Percentiles rank a stretch among this genome's conserved stretches.
Conservation (phyloP, 148 eudicot genomes). For the Rhododendron mucronatum region DNA sequence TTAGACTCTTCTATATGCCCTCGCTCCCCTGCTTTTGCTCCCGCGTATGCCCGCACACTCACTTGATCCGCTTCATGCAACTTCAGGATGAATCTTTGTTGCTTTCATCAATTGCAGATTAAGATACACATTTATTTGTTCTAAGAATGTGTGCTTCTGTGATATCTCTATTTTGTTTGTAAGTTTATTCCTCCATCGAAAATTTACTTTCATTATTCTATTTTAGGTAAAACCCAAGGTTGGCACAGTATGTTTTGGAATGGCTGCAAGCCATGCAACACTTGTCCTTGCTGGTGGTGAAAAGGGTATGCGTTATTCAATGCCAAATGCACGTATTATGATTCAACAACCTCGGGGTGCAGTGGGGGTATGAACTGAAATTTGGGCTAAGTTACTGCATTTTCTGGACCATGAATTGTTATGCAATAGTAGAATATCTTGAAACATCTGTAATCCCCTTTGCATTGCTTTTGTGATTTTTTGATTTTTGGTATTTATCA, state of each 20-base stretch:
- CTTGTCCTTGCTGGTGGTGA: slow-evolving; percentile 98
- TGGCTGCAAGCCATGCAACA: slow-evolving; percentile 86
- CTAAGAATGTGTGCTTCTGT: not conserved
- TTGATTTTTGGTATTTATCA: not conserved
- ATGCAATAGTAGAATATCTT: not conserved
- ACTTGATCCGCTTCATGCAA: not conserved
- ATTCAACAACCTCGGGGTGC: slow-evolving; percentile 89
- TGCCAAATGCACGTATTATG: slow-evolving; percentile 96
- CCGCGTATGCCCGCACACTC: not conserved
- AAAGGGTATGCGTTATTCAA: slow-evolving; percentile 94
- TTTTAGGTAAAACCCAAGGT: slow-evolving; percentile 91
- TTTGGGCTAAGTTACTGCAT: slow-evolving; percentile 2
- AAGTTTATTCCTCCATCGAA: not conserved
- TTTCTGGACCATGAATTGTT: not conserved
- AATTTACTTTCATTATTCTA: slow-evolving; percentile 1
- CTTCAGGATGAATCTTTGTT: not conserved
- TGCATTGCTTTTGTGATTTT: not conserved
- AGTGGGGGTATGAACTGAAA: slow-evolving; percentile 53
- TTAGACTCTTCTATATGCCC: not conserved
- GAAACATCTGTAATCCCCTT: not conserved
- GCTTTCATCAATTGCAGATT: not conserved
- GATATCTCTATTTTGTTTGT: not conserved
- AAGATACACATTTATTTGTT: not conserved
- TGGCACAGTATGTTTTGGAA: slow-evolving; percentile 94
- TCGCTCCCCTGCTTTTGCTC: not conserved